phyloP scores from a whole-genome alignment of 805 yeast species.

The Ogataea zsoltii region DNA sequence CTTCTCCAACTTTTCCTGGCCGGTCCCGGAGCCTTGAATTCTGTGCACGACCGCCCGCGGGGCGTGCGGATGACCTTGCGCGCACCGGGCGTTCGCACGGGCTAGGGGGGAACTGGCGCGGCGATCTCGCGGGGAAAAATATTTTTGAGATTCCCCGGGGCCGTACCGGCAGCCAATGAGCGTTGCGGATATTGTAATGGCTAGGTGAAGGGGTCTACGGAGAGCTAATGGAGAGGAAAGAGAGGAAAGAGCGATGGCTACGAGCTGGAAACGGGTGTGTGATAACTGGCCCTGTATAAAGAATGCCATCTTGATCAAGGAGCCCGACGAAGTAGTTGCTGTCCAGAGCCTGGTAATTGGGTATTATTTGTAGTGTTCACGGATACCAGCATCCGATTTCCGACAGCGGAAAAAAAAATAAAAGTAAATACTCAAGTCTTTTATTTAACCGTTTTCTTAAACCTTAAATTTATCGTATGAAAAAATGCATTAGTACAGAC shows the following conservation, averaged over 20 bases:
- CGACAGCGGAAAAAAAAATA: not conserved
- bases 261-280: too few relatives aligned
- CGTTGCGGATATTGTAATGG: conserved; percentile 6
- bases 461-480: too few relatives aligned
- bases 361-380: too few relatives aligned
- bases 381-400: conserved; percentile 1
- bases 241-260: not conserved
- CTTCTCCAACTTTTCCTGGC: not conserved
- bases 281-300: too few relatives aligned
- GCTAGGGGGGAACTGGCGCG: not conserved
- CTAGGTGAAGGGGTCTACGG: not conserved
- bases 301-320: too few relatives aligned
- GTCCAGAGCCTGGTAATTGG: too few relatives aligned
- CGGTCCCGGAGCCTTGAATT: conserved; percentile 1
- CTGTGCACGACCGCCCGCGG: conserved; percentile 1
- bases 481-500: not conserved
- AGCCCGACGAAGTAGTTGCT: too few relatives aligned
- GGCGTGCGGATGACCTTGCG: not conserved
- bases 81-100: not conserved
- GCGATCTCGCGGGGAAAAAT: not conserved
- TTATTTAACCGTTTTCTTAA: too few relatives aligned
- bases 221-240: not conserved
- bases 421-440: not conserved
- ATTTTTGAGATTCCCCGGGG: conserved; percentile 6
- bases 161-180: conserved; percentile 13